These are phyloP conservation scores for Stephanocyclus meneghinianus DNA, from an alignment of 352 stramenopile species.

Conservation along the genomic window DNA sequence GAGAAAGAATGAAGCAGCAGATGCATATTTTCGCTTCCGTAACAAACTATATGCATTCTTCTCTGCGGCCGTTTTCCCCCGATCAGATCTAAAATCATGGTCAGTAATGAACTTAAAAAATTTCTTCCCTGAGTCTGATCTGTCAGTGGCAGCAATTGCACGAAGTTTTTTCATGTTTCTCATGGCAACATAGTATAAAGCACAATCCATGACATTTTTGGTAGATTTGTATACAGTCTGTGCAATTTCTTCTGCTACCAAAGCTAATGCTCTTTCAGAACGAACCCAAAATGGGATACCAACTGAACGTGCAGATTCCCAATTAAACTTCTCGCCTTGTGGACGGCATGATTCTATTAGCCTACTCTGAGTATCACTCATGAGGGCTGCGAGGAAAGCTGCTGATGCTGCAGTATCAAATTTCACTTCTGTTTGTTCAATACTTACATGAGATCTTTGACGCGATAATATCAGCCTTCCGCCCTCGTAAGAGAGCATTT, in stretches of 20 bases:
- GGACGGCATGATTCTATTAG: slow-evolving; percentile 60
- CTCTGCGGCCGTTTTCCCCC: slow-evolving; percentile 84
- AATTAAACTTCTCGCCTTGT: slow-evolving; percentile 69
- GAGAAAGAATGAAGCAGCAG: slow-evolving; percentile 90
- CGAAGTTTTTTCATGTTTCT: slow-evolving; percentile 71
- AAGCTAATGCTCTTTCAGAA: slow-evolving; percentile 62
- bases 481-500: slow-evolving; percentile 4
- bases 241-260: slow-evolving; percentile 78
- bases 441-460: slow-evolving; percentile 17
- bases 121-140: slow-evolving; percentile 68
- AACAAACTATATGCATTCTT: slow-evolving; percentile 94
- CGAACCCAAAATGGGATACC: slow-evolving; percentile 78
- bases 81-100: slow-evolving; percentile 75
- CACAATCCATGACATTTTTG: slow-evolving; percentile 73
- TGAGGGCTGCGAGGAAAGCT: slow-evolving; percentile 68
- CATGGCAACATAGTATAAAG: slow-evolving; percentile 75
- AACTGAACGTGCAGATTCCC: slow-evolving; percentile 60
- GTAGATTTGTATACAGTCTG: slow-evolving; percentile 72
- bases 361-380: slow-evolving; percentile 67
- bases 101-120: slow-evolving; percentile 80
- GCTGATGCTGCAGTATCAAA: slow-evolving; percentile 57
- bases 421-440: slow-evolving; percentile 15
- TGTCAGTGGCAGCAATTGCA: slow-evolving; percentile 76
- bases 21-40: slow-evolving; percentile 89
- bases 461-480: slow-evolving; percentile 13